Evolutionary conservation across 2,329 filamentous ascomycete species (phyloP), one percentile per base, ranked within the genome.

Genomic region (Coniella vitis): DNA sequence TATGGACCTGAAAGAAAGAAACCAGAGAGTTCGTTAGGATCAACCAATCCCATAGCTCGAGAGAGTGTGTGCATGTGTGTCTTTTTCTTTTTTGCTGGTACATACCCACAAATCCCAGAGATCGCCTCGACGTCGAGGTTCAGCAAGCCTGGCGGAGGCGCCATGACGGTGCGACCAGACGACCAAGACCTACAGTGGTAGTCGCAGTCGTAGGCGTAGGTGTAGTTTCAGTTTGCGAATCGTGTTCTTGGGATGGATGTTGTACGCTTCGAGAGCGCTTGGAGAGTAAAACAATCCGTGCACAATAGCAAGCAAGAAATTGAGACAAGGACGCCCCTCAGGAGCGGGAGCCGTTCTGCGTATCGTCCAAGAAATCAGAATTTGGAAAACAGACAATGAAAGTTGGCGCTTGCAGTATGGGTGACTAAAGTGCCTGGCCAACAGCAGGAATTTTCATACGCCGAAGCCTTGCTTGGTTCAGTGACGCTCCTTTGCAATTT

Each of bases 51-150:
- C 42, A 13, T 37, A 54, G 45, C 51, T 45, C n/a, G 10, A 22
- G 39, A n/a, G n/a, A n/a, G n/a, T n/a, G n/a, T n/a, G n/a, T n/a
- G n/a, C n/a, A n/a, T n/a, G n/a, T n/a, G n/a, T n/a, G n/a, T n/a
- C n/a, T n/a, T n/a, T n/a, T n/a, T n/a, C n/a, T n/a, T n/a, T n/a
- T n/a, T n/a, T n/a, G n/a, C n/a, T n/a, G n/a, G n/a, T n/a, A 43
- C 17, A 16, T 67, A 87, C 84, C 86, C 91, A 69, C 86, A 90
- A 59, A 96, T 96, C 47, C 91, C 91, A 58, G 88, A 94, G 60
- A 96, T 83, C 53, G 90, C 90, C 63, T 93, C 87, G 52, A 95
- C 83, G 65, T 95, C 87, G 57, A 96, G 74, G 66, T 86, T 84
- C 54, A 81, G 65, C n/a, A 70, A 72, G 34, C 61, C 69, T 17